A percentile compares a stretch with the other conserved stretches of the same genome.
These are phyloP conservation scores for Apiospora aurea DNA, from an alignment of 2,329 filamentous ascomycete species.

Conservation along the genomic window DNA sequence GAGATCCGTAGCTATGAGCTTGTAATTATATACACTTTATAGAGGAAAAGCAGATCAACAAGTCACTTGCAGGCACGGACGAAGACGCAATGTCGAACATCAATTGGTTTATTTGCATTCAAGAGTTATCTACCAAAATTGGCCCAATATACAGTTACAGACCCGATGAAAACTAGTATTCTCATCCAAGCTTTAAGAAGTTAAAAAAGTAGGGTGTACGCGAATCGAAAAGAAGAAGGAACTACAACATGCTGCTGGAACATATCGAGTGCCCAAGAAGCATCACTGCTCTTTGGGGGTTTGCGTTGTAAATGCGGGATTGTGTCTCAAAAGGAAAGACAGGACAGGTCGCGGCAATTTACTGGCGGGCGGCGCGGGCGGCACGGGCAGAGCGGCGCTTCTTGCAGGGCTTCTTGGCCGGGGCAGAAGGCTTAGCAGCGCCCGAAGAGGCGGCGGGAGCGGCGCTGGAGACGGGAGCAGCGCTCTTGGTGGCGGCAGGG, in stretches of 20 bases:
- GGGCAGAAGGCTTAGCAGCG: conserved; percentile 9
- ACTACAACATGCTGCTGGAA: not conserved
- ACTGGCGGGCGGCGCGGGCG: conserved; percentile 23
- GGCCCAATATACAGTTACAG: conserved; percentile 5
- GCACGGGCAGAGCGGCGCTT: conserved; percentile 32
- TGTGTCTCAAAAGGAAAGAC: too few species aligned
- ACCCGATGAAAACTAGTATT: not conserved
- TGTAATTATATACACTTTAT: too few species aligned
- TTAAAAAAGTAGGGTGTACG: conserved; percentile 5
- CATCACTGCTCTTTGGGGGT: not conserved
- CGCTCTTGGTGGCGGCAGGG: conserved; percentile 1
- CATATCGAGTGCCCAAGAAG: not conserved
- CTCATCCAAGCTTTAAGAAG: not conserved
- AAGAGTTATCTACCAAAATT: not conserved
- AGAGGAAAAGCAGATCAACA: not conserved
- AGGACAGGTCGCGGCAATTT: not conserved
- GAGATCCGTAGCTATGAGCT: too few species aligned
- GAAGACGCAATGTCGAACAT: not conserved
- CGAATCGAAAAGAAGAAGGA: not conserved
- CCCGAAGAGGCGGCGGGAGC: conserved; percentile 27
- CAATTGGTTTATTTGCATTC: conserved; percentile 18
- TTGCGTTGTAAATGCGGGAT: too few species aligned
- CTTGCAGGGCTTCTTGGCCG: not conserved
- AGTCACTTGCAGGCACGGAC: not conserved
- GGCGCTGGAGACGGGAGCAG: conserved; percentile 23